Conservation (phyloP, 441 rosid genomes). For the Kokia cookei region DNA sequence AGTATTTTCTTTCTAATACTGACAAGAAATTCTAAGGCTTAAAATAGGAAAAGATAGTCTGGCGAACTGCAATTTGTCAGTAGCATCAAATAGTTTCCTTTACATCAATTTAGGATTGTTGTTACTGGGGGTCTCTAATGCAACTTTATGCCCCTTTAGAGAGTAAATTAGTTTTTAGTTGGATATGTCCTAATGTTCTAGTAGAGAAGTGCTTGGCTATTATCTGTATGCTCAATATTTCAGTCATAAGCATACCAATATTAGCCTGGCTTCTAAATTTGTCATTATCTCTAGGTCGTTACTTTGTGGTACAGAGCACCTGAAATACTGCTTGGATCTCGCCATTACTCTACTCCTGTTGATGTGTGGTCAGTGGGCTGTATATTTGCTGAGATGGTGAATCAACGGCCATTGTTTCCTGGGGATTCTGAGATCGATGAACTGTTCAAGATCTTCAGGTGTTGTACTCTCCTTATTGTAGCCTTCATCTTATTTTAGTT, state of each 20-base stretch:
- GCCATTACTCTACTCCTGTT: slow-evolving; percentile 95
- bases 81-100: not conserved
- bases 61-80: not conserved
- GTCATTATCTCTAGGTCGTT: slow-evolving; percentile 58
- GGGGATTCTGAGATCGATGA: slow-evolving; percentile 99
- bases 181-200: not conserved
- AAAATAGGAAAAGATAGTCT: not conserved
- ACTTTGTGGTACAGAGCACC: slow-evolving; percentile 99
- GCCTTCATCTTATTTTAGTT: not conserved
- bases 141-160: not conserved
- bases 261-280: not conserved
- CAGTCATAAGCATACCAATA: not conserved
- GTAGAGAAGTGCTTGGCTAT: not conserved
- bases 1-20: not conserved
- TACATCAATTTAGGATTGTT: not conserved
- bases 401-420: slow-evolving; percentile 82
- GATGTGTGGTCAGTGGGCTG: slow-evolving; percentile 99
- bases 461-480: not conserved
- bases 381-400: slow-evolving; percentile 99
- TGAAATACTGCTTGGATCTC: slow-evolving; percentile 95
- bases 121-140: not conserved
- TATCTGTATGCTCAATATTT: not conserved
- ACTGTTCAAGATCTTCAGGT: slow-evolving; percentile 96
- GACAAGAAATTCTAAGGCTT: not conserved
- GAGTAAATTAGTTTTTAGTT: not conserved